phyloP scores from a whole-genome alignment of 768 basidiomycete genomes.

The Chalciporus chontae region DNA sequence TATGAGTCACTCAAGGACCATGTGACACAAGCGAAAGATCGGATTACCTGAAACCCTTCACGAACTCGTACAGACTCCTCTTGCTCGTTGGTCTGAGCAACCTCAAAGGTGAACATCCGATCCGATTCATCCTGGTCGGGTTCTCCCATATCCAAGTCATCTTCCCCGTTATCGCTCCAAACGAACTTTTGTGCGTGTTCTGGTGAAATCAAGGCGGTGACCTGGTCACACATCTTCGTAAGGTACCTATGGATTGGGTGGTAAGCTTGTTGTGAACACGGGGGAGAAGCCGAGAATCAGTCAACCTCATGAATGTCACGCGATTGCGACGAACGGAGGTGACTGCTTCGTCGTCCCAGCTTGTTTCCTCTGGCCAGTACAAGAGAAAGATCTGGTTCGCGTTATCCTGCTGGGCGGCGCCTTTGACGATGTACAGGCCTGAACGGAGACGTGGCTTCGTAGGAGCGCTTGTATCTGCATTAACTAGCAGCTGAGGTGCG shows the following conservation, averaged over 20 bases:
- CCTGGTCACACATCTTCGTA: constrained; percentile 56
- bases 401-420: constrained; percentile 1
- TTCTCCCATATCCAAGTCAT: constrained; percentile 21
- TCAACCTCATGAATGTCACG: constrained; percentile 55
- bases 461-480: background rate
- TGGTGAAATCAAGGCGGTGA: constrained; percentile 46
- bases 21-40: background rate
- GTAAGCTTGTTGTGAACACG: background rate
- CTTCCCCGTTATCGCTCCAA: constrained; percentile 35
- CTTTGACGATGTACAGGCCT: constrained; percentile 43
- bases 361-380: constrained; percentile 61
- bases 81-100: constrained; percentile 52
- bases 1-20: background rate
- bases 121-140: constrained; percentile 41
- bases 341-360: constrained; percentile 51
- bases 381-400: constrained; percentile 41
- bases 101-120: constrained; percentile 51
- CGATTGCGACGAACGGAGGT: constrained; percentile 49
- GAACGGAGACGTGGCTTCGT: constrained; percentile 36
- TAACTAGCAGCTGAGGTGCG: constrained; percentile 3
- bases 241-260: constrained; percentile 39
- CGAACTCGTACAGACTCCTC: constrained; percentile 45
- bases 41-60: constrained; percentile 45
- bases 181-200: constrained; percentile 44
- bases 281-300: background rate